Base-by-base conservation (phyloP, 371 early-diverging fungal genomes). In the Actinomortierella ambigua region DNA sequence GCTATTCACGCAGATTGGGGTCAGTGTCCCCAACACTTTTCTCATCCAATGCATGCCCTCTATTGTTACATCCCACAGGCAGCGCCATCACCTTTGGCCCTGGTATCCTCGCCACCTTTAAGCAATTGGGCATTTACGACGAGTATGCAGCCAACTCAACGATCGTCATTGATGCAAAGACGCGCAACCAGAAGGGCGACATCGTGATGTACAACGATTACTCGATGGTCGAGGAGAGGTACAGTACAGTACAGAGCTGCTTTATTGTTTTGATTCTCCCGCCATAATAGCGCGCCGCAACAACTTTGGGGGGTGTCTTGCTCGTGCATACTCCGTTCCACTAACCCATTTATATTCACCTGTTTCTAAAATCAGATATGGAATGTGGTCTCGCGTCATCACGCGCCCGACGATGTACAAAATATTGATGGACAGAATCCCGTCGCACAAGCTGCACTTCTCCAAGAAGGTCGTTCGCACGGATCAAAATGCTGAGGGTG, bases 111-210 rank as follows among this genome's bases (percentile, higher is more conserved):
- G 55, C 65, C 14, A 27, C 58, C 29, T 24, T 64, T 29, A 50
- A 57, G 14, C 65, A 64, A n/a, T 17, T 64, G 14, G 58, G 58
- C 2, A 51, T 64, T 17, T 28, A 58, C 28, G 59, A 64, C 9
- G 20, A 50, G 22, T 52, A 58, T 39, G 18, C 28, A 0, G 50
- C 53, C 17, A 2, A 53, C 11, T 23, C 65, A 29, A 64, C 49
- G 50, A 54, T 47, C 20, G 50, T 52, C 22, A 28, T 47, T 15
- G 17, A 48, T 18, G 54, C 49, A 8, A 48, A 49, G 44, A 64
- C 57, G 34, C 54, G 48, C 20, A 64, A 64, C 18, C 58, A 57
- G 23, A 48, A 53, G 1, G 22, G 53, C 9, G 15, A 59, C 8
- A 24, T 44, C 17, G 59, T 55, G 18, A 49, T 58, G n/a, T 59